Conservation (phyloP, 176 grass and related monocot species). For the Tillandsia fasciculata region DNA sequence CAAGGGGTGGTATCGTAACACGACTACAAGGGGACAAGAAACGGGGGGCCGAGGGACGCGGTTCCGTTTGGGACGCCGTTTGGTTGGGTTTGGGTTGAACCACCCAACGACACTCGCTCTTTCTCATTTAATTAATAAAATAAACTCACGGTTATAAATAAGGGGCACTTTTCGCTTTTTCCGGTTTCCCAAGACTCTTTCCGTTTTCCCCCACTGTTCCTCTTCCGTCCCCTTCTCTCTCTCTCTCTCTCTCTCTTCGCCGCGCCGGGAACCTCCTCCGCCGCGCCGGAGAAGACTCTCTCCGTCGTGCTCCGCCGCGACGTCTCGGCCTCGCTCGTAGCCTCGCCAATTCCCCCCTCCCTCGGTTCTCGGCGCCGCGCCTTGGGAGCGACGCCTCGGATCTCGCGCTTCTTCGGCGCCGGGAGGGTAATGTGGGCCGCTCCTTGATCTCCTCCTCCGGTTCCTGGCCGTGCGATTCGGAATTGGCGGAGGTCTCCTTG, state of each 20-base stretch:
- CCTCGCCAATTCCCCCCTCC: not conserved
- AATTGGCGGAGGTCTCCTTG: constrained; percentile 1
- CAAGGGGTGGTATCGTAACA: not conserved
- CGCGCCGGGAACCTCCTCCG: not conserved
- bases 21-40: not conserved
- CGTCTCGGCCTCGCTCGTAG: constrained; percentile 4
- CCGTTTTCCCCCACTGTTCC: constrained; percentile 10
- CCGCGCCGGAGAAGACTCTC: not conserved
- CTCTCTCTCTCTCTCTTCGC: constrained; percentile 7
- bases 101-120: constrained; percentile 27
- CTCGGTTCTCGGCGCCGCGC: not conserved
- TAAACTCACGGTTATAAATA: not conserved
- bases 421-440: constrained; percentile 18
- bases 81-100: constrained; percentile 29
- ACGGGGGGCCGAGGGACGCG: constrained; percentile 7
- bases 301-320: constrained; percentile 5
- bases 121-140: constrained; percentile 3
- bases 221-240: not conserved
- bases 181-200: constrained; percentile 24
- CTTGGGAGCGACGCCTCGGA: not conserved
- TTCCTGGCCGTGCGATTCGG: not conserved
- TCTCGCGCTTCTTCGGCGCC: not conserved
- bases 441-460: constrained; percentile 6
- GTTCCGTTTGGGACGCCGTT: constrained; percentile 41
- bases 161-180: constrained; percentile 22